Conservation (phyloP, 75 land plant species). For the Larix kaempferi region DNA sequence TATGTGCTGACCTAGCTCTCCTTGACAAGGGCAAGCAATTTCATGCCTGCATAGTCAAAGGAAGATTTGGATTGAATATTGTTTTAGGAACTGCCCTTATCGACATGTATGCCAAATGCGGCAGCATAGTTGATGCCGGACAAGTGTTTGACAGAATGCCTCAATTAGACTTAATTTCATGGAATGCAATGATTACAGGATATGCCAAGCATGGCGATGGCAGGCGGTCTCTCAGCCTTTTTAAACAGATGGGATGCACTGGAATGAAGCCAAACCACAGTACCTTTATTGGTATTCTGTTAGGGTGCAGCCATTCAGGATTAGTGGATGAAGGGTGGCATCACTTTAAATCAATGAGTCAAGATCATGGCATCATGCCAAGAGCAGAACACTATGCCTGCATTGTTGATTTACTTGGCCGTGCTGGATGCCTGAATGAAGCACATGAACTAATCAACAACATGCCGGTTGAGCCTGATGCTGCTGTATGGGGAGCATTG, state of each 20-base stretch:
- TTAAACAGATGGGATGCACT: slow-evolving; percentile 31
- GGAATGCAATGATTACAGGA: slow-evolving; percentile 63
- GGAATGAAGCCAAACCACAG: slow-evolving; percentile 50
- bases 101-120: slow-evolving; percentile 64
- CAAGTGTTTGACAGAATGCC: slow-evolving; percentile 47
- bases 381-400: slow-evolving; percentile 31
- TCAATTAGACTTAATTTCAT: slow-evolving; percentile 52
- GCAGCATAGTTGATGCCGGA: slow-evolving; percentile 26
- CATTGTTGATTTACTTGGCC: slow-evolving; percentile 41
- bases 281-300: slow-evolving; percentile 34
- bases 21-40: slow-evolving; percentile 18
- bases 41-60: slow-evolving; percentile 27
- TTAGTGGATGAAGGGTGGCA: slow-evolving; percentile 28
- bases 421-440: slow-evolving; percentile 40
- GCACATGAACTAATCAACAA: slow-evolving; percentile 45
- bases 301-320: slow-evolving; percentile 57
- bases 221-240: slow-evolving; percentile 17
- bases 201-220: slow-evolving; percentile 35
- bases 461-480: slow-evolving; percentile 39
- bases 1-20: slow-evolving; percentile 20
- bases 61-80: slow-evolving; percentile 36
- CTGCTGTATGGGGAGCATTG: slow-evolving; percentile 47
- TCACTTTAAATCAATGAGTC: slow-evolving; percentile 21
- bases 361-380: slow-evolving; percentile 14
- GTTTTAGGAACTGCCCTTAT: slow-evolving; percentile 51